These are phyloP conservation scores for Sclerospora graminicola DNA, from an alignment of 352 stramenopile genomes.

Conservation along the genomic window DNA sequence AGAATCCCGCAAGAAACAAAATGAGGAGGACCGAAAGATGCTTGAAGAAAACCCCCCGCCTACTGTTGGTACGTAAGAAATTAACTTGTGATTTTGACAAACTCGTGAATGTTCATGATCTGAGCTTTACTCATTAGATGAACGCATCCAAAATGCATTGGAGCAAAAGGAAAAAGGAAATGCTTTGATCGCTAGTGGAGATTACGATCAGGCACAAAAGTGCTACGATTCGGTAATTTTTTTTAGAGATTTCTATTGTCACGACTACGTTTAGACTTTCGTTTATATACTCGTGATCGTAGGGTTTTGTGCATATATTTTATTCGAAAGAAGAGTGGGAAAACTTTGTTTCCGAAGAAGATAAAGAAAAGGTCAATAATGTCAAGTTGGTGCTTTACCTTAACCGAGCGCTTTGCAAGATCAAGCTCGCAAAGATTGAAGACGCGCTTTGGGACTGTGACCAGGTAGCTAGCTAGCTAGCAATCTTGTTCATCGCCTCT, in stretches of 20 bases:
- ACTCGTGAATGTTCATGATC: background rate
- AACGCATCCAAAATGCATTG: conserved; percentile 48
- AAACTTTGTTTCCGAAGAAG: conserved; percentile 50
- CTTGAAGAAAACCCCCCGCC: conserved; percentile 74
- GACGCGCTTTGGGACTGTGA: conserved; percentile 80
- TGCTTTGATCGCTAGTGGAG: conserved; percentile 41
- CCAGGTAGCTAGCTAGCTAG: conserved; percentile 27
- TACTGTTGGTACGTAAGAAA: conserved; percentile 40
- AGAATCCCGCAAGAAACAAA: conserved; percentile 70
- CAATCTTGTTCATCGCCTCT: too few relatives aligned
- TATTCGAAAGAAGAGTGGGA: conserved; percentile 83
- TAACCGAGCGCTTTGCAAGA: conserved; percentile 76
- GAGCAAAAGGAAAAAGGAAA: conserved; percentile 82
- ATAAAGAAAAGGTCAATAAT: conserved; percentile 74
- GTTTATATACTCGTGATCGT: background rate
- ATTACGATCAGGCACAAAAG: conserved; percentile 75
- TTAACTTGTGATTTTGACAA: background rate
- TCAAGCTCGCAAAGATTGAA: conserved; percentile 78
- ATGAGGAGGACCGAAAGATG: conserved; percentile 79
- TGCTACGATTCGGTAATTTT: conserved; percentile 70
- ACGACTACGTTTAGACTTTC: background rate
- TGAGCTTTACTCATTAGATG: conserved; percentile 26
- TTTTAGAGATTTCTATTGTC: background rate
- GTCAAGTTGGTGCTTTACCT: conserved; percentile 78
- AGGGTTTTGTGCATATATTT: conserved; percentile 84